Evolutionary conservation across 2,329 filamentous ascomycete species (phyloP), one percentile per base, ranked within the genome.

Genomic region (Chalaropsis thielavioides): DNA sequence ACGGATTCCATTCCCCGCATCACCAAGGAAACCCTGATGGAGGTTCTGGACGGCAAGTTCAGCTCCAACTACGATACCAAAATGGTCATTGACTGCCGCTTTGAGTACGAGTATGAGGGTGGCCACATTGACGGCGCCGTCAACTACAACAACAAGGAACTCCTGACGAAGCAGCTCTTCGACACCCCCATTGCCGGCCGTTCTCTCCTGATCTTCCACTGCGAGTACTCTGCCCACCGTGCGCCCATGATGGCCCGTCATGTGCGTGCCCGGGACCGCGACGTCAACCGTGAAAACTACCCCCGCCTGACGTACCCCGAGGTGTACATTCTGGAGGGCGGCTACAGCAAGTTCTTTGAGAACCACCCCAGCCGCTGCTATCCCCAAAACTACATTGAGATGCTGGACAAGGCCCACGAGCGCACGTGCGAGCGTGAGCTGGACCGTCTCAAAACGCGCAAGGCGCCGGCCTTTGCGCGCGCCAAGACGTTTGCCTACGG

Each of bases 31-130:
- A 96, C 91, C 2, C 82, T 99, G 73, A 77, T 96, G 65, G 83
- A 91, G n/a, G 83, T 99, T 43, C 80, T 99, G 68, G 88, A 96
- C 74, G 91, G 91, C 68, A 87, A 89, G 70, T 96, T 86, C 76
- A 83, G 85, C 71, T 80, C 86, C 31, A 75, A 83, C 27, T 97
- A 89, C 74, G 85, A 91, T 67, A 83, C 92, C 73, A 86, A 90
- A 73, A 83, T 95, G 75, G 81, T 99, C 71, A 87, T 99, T 71
- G 94, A 99, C 75, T 99, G 94, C 75, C 89, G 94, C 22, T 99
- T 99, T 73, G 94, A 99, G 79, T 99, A 99, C 75, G 94, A 99
- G 76, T 99, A 95, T 73, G 88, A 96, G 17, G 94, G 94, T 65
- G 94, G 94, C 41, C 94, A 99, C 74, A 96, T 99, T 72, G 83